Percentiles rank a stretch among this genome's conserved stretches.
phyloP scores from a whole-genome alignment of 2,329 filamentous ascomycete species.

The Gaeumannomyces tritici region DNA sequence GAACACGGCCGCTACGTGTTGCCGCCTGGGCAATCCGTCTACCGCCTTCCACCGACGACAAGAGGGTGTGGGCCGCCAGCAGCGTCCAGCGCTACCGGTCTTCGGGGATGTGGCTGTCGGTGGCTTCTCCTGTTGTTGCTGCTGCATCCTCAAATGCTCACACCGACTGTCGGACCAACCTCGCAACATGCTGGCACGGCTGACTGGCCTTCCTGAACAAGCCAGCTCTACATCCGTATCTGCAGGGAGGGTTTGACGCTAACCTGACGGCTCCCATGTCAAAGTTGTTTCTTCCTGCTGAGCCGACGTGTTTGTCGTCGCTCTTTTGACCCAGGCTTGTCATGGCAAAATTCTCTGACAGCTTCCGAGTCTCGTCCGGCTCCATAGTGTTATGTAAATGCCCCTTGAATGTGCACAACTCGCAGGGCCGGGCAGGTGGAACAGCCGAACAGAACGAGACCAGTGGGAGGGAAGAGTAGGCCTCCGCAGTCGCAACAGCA shows the following conservation, averaged over 20 bases:
- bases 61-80: not conserved
- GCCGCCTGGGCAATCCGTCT: conserved; percentile 1
- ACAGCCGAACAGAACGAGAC: too few relatives aligned
- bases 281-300: not conserved
- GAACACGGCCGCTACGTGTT: not conserved
- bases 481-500: too few relatives aligned
- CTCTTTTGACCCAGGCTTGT: not conserved
- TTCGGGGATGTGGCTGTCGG: not conserved
- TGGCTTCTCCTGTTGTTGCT: not conserved
- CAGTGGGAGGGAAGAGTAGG: not conserved
- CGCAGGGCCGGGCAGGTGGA: not conserved
- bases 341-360: not conserved
- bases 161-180: not conserved
- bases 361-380: not conserved
- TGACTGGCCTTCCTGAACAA: too few relatives aligned
- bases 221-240: too few relatives aligned
- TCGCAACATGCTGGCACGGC: not conserved
- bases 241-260: not conserved
- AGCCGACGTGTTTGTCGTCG: not conserved
- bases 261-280: not conserved
- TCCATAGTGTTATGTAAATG: not conserved
- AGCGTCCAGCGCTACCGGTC: not conserved
- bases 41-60: too few relatives aligned
- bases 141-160: too few relatives aligned
- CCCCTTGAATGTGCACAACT: not conserved